Evolutionary conservation across 139 green algal species (phyloP), one percentile per base, ranked within the genome.

Genomic region (Picochlorum sp.): DNA sequence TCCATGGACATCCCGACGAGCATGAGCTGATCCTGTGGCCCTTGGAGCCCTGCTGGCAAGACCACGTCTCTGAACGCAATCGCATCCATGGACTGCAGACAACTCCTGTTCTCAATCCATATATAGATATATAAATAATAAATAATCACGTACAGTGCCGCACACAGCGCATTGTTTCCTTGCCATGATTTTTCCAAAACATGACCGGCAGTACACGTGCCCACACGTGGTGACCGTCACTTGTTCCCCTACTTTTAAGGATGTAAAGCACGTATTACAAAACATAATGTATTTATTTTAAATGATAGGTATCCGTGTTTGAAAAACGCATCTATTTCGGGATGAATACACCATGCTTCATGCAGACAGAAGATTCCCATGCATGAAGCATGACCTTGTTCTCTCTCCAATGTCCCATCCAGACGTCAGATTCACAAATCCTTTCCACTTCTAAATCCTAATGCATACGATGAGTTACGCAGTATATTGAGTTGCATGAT

Each of bases 131-230:
- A 30, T 6, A 30, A 30, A 30, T 41, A 41, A 41, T 41, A 41
- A 13, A 41, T 6, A 41, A 3, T 30, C 0, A 26, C 58, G 23
- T 65, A 65, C 58, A 18, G 58, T 65, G 16, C n/a, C n/a, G 21
- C 58, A 65, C 18, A 65, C 58, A 31, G 23, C 13, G 23, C 58
- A 65, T 20, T n/a, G 23, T 26, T 51, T 26, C n/a, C 23, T 65
- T 16, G 41, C 41, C 21, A 65, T 6, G 13, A 45, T 7, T 15
- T 65, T 51, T 15, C 23, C 58, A 52, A 26, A 65, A 31, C 58
- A 65, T 8, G 20, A 45, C 13, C 20, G 58, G 23, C 58, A 65
- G 13, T 45, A 65, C 21, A 4, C 3, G 57, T 65, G 58, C 6
- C 21, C 58, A 52, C 58, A 65, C 20, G 21, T 18, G 20, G 23